Base-by-base conservation (phyloP, 202 grass and related monocot genomes). In the Setaria italica region DNA sequence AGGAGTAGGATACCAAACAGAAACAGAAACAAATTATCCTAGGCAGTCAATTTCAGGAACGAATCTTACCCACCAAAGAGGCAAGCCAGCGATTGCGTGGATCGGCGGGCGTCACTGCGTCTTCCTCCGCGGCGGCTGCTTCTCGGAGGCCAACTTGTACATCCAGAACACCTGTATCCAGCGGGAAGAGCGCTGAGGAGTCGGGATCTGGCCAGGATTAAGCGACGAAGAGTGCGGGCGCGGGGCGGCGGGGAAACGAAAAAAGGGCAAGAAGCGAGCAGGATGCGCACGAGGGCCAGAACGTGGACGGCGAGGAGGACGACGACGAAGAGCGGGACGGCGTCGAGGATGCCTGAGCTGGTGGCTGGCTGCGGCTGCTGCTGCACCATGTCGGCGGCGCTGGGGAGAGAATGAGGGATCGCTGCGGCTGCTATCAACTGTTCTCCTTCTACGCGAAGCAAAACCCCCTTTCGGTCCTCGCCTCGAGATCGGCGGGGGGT, bases 71-170 rank as follows among this genome's bases (percentile, higher is more conserved):
- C 9, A 41, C 0, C 2, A 34, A 68, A 59, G 45, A 75, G 42
- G 74, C 32, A 53, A 60, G 10, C 58, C 42, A 76, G 2, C 15
- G 25, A 54, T 60, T 43, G 53, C 13, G 17, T 15, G 74, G 69
- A 39, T 21, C 10, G 53, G 82, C 9, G 11, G 60, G 55, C 12
- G 29, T 87, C 77, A 90, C 54, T 89, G 86, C 35, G 72, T 91
- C 86, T 91, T 91, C 25, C 79, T 75, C 76, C 82, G 93, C 10
- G 76, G 84, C 2, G 78, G 81, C 64, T 82, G 90, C 67, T 93
- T 95, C 45, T 93, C 86, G 39, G 88, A 89, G 72, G 90, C 90
- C 55, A 95, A 79, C 78, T 80, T 90, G 81, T 93, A 95, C 85
- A 95, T 89, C 90, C 90, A 95, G 83, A 80, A 95, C 76, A 91